Base-by-base conservation (phyloP, 768 basidiomycete genomes). In the Boletus reticulatus region DNA sequence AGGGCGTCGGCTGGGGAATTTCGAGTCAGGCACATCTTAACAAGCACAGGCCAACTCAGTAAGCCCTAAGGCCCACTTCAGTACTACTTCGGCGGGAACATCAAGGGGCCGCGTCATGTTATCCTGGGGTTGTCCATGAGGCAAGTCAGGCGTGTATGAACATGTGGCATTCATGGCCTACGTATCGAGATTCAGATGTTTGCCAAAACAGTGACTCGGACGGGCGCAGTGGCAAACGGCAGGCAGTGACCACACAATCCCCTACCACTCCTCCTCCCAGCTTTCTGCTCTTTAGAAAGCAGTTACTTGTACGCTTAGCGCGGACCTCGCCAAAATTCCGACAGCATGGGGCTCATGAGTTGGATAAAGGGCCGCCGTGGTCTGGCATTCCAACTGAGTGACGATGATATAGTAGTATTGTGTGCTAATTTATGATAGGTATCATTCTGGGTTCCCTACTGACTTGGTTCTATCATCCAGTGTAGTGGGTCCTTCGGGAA, bases 331-430 rank as follows among this genome's bases (percentile, higher is more conserved):
- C 20, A 22, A 32, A 7, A 24, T 29, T 45, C 17, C 11, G 7
- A 19, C 22, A 13, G 20, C 4, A 57, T 57, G 52, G 44, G 32
- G 4, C 8, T 34, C 5, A 19, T 14, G 2, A 22, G 7, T 6
- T 54, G 36, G 47, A 4, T 57, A 4, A 44, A 19, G 14, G 8
- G 6, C 13, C 3, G 4, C 16, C 3, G 4, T 37, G 11, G 9
- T 1, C 1, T 6, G 29, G 24, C 43, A 17, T 47, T 47, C 4
- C 14, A 48, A 10, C 22, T 61, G 13, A 34, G 6, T 14, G 16
- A n/a, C 1, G 55, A 64, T 16, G 63, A 65, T 20, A 49, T 65
- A 10, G 61, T 56, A 11, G 58, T 65, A 34, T 65, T 65, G 64
- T 65, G 9, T 29, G 65, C 55, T 31, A 27, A 27, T 45, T 47